phyloP scores from a whole-genome alignment of 352 stramenopile genomes.

The Pythium aquatile region DNA sequence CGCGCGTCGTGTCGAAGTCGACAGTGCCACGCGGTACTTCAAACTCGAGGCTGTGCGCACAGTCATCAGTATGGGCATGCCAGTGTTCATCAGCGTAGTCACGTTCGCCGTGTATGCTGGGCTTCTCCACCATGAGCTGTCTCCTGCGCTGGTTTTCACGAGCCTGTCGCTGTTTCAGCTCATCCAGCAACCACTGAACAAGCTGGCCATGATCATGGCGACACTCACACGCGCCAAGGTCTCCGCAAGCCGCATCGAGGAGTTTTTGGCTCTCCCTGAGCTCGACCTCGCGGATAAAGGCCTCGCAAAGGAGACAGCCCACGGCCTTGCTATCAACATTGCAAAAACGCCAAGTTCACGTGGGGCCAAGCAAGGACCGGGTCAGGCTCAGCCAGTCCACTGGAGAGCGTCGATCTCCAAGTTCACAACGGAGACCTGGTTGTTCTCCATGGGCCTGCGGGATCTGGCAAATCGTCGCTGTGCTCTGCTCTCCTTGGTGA shows the following conservation, averaged over 20 bases:
- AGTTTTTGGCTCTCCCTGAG: constrained; percentile 51
- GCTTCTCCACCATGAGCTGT: constrained; percentile 83
- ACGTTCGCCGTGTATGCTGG: constrained; percentile 45
- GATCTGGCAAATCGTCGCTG: constrained; percentile 91
- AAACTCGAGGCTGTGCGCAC: background rate
- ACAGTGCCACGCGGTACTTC: background rate
- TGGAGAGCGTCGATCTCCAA: constrained; percentile 58
- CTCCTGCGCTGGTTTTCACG: constrained; percentile 64
- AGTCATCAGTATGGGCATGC: constrained; percentile 26
- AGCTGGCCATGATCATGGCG: background rate
- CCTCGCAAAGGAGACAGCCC: background rate
- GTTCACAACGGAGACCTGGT: constrained; percentile 78
- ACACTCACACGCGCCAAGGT: background rate
- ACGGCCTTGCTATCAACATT: background rate
- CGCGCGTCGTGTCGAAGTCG: constrained; percentile 9
- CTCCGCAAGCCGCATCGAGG: constrained; percentile 2
- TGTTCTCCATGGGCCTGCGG: constrained; percentile 87
- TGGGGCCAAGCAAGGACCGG: constrained; percentile 20
- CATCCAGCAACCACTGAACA: constrained; percentile 50
- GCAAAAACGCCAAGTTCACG: constrained; percentile 22
- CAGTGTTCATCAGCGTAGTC: constrained; percentile 46
- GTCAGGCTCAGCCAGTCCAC: background rate
- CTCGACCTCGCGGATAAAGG: constrained; percentile 19
- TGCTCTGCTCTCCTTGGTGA: constrained; percentile 92
- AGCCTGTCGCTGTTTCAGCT: constrained; percentile 73